Evolutionary conservation across 768 basidiomycete genomes (phyloP).

Genomic region (Serendipita sp.): DNA sequence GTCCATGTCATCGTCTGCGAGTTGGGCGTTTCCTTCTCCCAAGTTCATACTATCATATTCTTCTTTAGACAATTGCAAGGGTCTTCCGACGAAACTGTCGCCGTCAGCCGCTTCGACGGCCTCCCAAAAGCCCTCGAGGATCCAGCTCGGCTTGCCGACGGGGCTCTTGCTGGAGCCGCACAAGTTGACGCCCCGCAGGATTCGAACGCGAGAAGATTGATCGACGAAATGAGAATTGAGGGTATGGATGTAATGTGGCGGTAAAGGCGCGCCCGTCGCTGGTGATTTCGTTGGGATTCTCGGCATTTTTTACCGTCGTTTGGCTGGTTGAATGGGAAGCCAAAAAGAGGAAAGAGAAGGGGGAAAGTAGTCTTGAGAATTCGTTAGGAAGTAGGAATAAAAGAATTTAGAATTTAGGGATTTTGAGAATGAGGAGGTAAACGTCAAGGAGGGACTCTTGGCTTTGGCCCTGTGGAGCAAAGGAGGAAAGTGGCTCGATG

Average conservation of each 20-base stretch:
- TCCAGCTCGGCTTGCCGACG: slow-evolving; percentile 45
- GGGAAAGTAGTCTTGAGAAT: background rate
- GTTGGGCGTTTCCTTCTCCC: slow-evolving; percentile 3
- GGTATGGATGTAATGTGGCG: slow-evolving; percentile 41
- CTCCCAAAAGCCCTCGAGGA: slow-evolving; percentile 70
- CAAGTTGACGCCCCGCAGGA: slow-evolving; percentile 90
- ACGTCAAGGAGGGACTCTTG: background rate
- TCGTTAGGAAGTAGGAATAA: no score
- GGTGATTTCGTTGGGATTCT: slow-evolving; percentile 41
- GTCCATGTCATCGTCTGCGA: no score
- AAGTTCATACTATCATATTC: background rate
- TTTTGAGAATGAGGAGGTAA: background rate
- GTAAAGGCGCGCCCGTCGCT: slow-evolving; percentile 33
- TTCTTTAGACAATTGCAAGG: slow-evolving; percentile 50
- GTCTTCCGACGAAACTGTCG: slow-evolving; percentile 56
- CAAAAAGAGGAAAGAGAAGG: background rate
- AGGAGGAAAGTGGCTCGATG: no score
- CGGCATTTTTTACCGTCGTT: slow-evolving; percentile 27
- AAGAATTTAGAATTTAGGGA: no score
- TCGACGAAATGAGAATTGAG: slow-evolving; percentile 57
- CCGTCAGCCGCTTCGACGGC: slow-evolving; percentile 47
- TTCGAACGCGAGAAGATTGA: slow-evolving; percentile 51
- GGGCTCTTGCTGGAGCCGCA: slow-evolving; percentile 83
- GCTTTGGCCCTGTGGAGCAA: no score
- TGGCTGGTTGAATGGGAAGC: background rate